These are phyloP conservation scores for Lentinus polychrous DNA, from an alignment of 1,284 basidiomycete genomes.

Conservation along the genomic window DNA sequence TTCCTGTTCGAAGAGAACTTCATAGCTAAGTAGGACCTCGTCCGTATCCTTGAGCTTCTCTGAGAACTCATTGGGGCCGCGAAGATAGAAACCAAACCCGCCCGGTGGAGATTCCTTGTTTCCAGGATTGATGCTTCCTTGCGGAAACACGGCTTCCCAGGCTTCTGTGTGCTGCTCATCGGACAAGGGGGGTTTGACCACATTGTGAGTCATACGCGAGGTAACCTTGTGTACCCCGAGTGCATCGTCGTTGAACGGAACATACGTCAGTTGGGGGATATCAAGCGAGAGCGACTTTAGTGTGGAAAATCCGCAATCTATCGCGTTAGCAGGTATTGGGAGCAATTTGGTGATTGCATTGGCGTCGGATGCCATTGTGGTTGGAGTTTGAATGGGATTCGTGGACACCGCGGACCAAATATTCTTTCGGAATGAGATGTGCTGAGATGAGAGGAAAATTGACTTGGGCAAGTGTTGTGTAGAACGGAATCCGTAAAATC, in stretches of 20 bases:
- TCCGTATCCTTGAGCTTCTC: slow-evolving; percentile 26
- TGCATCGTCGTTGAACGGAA: slow-evolving; percentile 29
- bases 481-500: no score
- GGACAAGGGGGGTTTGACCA: slow-evolving; percentile 29
- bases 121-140: slow-evolving; percentile 54
- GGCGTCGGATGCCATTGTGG: no score
- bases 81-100: slow-evolving; percentile 56
- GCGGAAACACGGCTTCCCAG: slow-evolving; percentile 56
- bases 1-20: slow-evolving; percentile 47
- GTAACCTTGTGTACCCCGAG: slow-evolving; percentile 44
- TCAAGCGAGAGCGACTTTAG: neutral
- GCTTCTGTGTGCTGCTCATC: slow-evolving; percentile 28
- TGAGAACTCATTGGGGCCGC: slow-evolving; percentile 38
- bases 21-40: slow-evolving; percentile 50
- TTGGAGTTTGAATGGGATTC: no score
- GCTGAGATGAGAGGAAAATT: no score
- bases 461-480: no score
- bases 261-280: slow-evolving; percentile 9
- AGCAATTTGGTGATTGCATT: slow-evolving; percentile 13
- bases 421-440: no score
- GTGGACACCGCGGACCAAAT: no score
- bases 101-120: slow-evolving; percentile 34
- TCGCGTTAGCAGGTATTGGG: slow-evolving; percentile 10
- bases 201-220: slow-evolving; percentile 31
- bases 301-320: slow-evolving; percentile 21